Base-by-base conservation (phyloP, 306 rosid genomes). In the Datisca glomerata region DNA sequence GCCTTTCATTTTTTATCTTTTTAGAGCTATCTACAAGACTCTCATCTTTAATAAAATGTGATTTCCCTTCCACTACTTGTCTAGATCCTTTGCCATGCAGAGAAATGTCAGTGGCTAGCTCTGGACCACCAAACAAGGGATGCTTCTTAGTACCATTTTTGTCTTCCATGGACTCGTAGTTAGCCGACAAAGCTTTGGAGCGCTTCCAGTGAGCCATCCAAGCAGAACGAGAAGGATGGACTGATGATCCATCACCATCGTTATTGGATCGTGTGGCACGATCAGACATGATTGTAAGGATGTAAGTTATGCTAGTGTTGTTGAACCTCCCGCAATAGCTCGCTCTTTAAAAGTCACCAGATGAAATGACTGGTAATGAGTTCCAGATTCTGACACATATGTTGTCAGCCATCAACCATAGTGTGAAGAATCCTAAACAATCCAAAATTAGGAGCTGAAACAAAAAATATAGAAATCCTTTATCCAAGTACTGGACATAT, bases 151-250 rank as follows among this genome's bases (percentile, higher is more conserved):
- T 36, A 51, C 21, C 67, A 43, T 60, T 68, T 47, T 27, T 42
- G 41, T 41, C 70, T 42, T 57, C 65, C 17, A 50, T 56, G 46
- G 66, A 24, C 47, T 71, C 76, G 18, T 47, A 47, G 32, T 24
- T 62, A 55, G 59, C 25, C 9, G 45, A 49, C 28, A 54, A 44
- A 45, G 39, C 59, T 32, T 51, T 51, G 15, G 42, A 16, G 19
- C 57, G 57, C 73, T 21, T 56, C 93, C 83, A 76, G 54, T 72
- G 93, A 76, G 73, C 38, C 91, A 84, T 75, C 93, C 93, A 89
- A 37, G 8, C 62, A 31, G 80, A 74, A 36, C 49, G 66, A 45
- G 33, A 51, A 45, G 71, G 61, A 20, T 40, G 56, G 49, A 44
- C 36, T 45, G 76, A 51, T 40, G 42, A 51, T 45, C 58, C 69